Conservation (phyloP, 495 filamentous ascomycete species). For the Aspergillus asperescens region DNA sequence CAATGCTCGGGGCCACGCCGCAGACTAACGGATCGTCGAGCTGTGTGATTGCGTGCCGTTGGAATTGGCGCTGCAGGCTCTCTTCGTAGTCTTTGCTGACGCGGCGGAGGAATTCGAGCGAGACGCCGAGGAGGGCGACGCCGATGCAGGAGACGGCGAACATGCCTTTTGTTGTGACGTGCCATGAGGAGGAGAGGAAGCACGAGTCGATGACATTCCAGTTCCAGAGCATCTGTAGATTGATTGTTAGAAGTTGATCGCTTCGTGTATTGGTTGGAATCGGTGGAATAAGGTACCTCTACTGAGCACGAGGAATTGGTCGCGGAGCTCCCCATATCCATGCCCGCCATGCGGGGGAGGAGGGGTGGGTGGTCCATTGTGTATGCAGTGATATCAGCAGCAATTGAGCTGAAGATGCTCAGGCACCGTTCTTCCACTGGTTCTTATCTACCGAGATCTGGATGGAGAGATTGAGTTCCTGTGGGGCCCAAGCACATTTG, state of each 20-base stretch:
- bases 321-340: conserved; percentile 9
- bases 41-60: conserved; percentile 24
- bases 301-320: conserved; percentile 19
- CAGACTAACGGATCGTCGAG: conserved; percentile 16
- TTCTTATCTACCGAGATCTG: neutral
- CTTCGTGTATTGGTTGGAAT: neutral
- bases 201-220: conserved; percentile 62
- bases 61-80: conserved; percentile 42
- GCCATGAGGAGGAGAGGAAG: conserved; percentile 59
- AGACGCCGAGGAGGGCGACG: conserved; percentile 54
- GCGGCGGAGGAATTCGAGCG: conserved; percentile 57
- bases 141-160: conserved; percentile 66
- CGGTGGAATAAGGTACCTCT: conserved; percentile 9
- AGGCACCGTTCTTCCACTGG: neutral
- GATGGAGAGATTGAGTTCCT: neutral
- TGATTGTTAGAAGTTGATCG: neutral
- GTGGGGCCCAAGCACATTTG: conserved; percentile 10
- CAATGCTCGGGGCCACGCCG: conserved; percentile 9
- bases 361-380: neutral
- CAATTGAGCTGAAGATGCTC: neutral
- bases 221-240: conserved; percentile 68
- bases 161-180: conserved; percentile 51
- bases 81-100: conserved; percentile 52
- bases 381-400: neutral
- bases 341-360: conserved; percentile 16